Evolutionary conservation across 2,329 filamentous ascomycete species (phyloP).

Genomic region (Neopestalotiopsis sp.): DNA sequence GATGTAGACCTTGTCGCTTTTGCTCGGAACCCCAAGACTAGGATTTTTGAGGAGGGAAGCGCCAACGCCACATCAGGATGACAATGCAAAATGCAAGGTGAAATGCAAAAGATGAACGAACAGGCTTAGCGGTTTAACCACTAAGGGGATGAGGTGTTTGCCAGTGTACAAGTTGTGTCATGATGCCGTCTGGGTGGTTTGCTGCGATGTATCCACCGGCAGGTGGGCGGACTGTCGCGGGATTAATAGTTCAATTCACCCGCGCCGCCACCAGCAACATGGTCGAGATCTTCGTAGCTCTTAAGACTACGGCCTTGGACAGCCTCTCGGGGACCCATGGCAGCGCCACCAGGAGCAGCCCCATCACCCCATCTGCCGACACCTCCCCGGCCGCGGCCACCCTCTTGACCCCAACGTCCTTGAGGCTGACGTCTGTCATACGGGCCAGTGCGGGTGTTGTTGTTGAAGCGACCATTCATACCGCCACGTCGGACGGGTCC

Average conservation of each 20-base stretch:
- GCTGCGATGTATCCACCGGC: too few relatives aligned
- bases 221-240: not conserved
- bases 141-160: not conserved
- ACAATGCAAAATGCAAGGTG: slow-evolving; percentile 7
- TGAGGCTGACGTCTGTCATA: slow-evolving; percentile 72
- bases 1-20: not conserved
- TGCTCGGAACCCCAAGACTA: not conserved
- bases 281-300: slow-evolving; percentile 97
- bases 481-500: slow-evolving; percentile 75
- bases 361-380: slow-evolving; percentile 74
- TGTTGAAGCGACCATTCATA: slow-evolving; percentile 61
- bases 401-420: slow-evolving; percentile 52
- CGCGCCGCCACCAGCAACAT: slow-evolving; percentile 73
- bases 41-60: not conserved
- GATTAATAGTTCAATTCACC: slow-evolving; percentile 88
- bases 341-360: slow-evolving; percentile 73
- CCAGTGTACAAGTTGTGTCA: not conserved
- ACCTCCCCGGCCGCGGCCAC: slow-evolving; percentile 56
- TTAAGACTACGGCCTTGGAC: slow-evolving; percentile 91
- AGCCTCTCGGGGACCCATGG: slow-evolving; percentile 86
- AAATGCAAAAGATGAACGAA: slow-evolving; percentile 7
- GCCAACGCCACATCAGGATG: not conserved
- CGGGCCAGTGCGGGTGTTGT: slow-evolving; percentile 70
- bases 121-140: not conserved
- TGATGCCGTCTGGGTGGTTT: not conserved